These are phyloP conservation scores for Aphanomyces astaci DNA, from an alignment of 352 stramenopile species.

Conservation along the genomic window DNA sequence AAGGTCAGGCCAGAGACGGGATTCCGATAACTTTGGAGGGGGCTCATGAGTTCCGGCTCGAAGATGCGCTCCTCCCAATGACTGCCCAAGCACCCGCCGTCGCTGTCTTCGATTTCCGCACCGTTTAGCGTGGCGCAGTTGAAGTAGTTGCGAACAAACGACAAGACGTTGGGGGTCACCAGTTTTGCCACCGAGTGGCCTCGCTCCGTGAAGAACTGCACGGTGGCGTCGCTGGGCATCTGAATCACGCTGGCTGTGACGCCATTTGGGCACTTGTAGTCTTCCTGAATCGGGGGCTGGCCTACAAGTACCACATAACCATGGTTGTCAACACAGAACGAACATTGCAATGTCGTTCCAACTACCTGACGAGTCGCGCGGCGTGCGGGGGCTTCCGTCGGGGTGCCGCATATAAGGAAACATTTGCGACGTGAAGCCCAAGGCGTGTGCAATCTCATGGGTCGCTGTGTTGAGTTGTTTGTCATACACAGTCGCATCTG, in stretches of 20 bases:
- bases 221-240: slow-evolving; percentile 33
- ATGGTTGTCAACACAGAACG: background rate
- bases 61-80: slow-evolving; percentile 83
- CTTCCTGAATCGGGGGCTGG: slow-evolving; percentile 25
- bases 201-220: slow-evolving; percentile 49
- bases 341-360: too few relatives aligned
- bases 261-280: slow-evolving; percentile 46
- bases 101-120: slow-evolving; percentile 71
- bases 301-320: slow-evolving; percentile 20
- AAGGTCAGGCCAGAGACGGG: slow-evolving; percentile 61
- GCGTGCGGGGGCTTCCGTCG: slow-evolving; percentile 55
- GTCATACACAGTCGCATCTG: slow-evolving; percentile 43
- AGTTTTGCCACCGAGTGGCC: slow-evolving; percentile 53
- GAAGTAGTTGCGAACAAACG: slow-evolving; percentile 61
- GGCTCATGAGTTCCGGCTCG: slow-evolving; percentile 74
- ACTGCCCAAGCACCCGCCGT: slow-evolving; percentile 60
- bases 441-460: slow-evolving; percentile 76
- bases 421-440: slow-evolving; percentile 71
- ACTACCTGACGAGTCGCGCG: slow-evolving; percentile 34
- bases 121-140: slow-evolving; percentile 45
- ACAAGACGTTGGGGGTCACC: slow-evolving; percentile 52
- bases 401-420: slow-evolving; percentile 65
- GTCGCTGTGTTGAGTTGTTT: slow-evolving; percentile 57
- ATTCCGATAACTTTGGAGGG: slow-evolving; percentile 67
- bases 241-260: slow-evolving; percentile 35